Base-by-base conservation (phyloP, 106 monocot genomes). In the Dendrobium catenatum region DNA sequence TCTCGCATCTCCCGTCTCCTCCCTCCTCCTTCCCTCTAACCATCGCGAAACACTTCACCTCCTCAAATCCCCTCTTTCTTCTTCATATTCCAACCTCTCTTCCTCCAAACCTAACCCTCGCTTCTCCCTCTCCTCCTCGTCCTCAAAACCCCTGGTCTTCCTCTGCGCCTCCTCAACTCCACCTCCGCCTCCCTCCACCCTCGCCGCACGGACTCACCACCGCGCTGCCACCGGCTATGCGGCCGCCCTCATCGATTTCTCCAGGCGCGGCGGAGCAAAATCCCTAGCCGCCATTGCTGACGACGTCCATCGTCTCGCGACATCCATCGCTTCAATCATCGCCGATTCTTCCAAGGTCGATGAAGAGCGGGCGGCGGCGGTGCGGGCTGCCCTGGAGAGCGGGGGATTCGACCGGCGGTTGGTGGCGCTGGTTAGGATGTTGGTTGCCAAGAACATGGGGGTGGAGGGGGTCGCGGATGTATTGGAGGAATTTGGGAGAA, bases 161-260 rank as follows among this genome's bases (percentile, higher is more conserved):
- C 79, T 29, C 29, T 66, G 41, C 66, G 48, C 15, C 51, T 51
- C 15, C 74, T 61, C 79, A 79, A 4, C 48, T 5, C 80, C 49
- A 33, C 66, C 20, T 6, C 61, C 47, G 8, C 64, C 27, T 6
- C 40, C 24, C 42, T 4, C 19, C 68, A 9, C 41, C 24, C 3
- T 61, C 68, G 2, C 73, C 22, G 0, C 11, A 4, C 37, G 58
- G 2, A 44, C 8, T 11, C 27, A 43, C 75, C 78, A 81, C 80
- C 66, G 81, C 26, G 89, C 92, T 54, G 83, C 89, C 47, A 86
- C 89, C 70, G 92, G 92, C 64, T 92, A 92, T 80, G 89, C 92
- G 20, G 92, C 87, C 11, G 89, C 89, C 8, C 89, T 92, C 41
- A 86, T 89, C 5, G 92, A 92, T 80, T 84, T 80, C 54, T 78